Evolutionary conservation across 2,329 filamentous ascomycete species (phyloP), one percentile per base, ranked within the genome.

Genomic region (Claviceps pazoutovae): DNA sequence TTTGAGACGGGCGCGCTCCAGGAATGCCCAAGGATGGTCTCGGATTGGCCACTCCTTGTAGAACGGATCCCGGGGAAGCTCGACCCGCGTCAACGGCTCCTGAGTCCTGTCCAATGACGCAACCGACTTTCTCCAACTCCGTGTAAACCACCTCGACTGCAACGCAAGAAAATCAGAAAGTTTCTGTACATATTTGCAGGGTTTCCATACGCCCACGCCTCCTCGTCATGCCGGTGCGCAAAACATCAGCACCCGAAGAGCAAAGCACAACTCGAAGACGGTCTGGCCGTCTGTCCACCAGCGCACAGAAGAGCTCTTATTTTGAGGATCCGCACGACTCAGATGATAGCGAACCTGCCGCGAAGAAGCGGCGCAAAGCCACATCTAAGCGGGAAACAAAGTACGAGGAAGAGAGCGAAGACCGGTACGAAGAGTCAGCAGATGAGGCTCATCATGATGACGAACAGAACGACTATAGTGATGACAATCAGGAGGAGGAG

Each of bases 301-400:
- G 68, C 26, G 65, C 68, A 19, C 65, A 69, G 56, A 78, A 70
- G 65, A 79, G 75, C 64, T 64, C 63, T 17, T 79, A 79, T 59
- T 78, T 78, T 58, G 74, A 76, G 30, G 53, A 48, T 43, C 14
- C 46, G 0, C 52, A 48, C 26, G 47, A 6, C 2, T 53, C 56
- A 5, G 55, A 55, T 1, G 54, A 52, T 1, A 53, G 46, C n/a
- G 17, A 54, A 13, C 60, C 57, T 14, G 57, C 60, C 4, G 37
- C 38, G 21, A 62, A 57, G 52, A 67, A 60, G 53, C 66, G 60
- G 49, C 60, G 58, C 13, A 61, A 60, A 34, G 54, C 56, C 36
- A 59, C 62, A 8, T 38, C 57, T 0, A 65, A 60, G 54, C 61
- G 57, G 37, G 46, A 46, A 9, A 49, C 46, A 26, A 41, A 44